Base-by-base conservation (phyloP, 768 basidiomycete genomes). In the Amanita pallidorosea region DNA sequence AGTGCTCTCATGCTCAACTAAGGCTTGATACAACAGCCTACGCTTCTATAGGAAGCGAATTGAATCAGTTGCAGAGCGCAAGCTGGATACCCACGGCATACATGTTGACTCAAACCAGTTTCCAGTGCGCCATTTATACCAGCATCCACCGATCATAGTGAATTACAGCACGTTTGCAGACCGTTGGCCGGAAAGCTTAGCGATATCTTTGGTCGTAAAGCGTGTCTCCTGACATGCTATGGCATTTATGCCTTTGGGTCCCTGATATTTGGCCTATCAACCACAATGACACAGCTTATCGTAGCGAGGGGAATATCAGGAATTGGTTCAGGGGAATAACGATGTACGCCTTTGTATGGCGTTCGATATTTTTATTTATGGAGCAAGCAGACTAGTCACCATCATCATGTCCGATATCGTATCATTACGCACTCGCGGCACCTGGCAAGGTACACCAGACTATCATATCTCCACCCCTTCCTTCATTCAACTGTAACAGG, bases 341-440 rank as follows among this genome's bases (percentile, higher is more conserved):
- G 55, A 79, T 80, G 81, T 81, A 57, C 54, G 76, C 69, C 4
- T 18, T 12, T 17, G 18, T 29, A 12, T n/a, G n/a, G n/a, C n/a
- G 3, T 20, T 1, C 33, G 20, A 0, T 15, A 34, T 37, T 44
- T 11, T 45, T 18, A 8, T 9, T 17, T 42, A 13, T 7, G 12
- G 7, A 18, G 15, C 36, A 27, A 49, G n/a, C n/a, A n/a, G n/a
- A n/a, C n/a, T n/a, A n/a, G n/a, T n/a, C n/a, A n/a, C n/a, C n/a
- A 84, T 85, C 50, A 74, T 84, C 34, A 72, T 84, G 63, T 81
- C 80, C 3, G 83, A 84, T 55, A 66, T 83, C 15, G 75, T 83
- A 1, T 79, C 82, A 0, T 66, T 84, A 42, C 71, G 81, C 2
- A 70, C 71, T 20, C 69, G 82, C 46, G 83, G 83, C 20, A 83